Base-by-base conservation (phyloP, 2,329 filamentous ascomycete species). In the Sclerotinia spermophila region DNA sequence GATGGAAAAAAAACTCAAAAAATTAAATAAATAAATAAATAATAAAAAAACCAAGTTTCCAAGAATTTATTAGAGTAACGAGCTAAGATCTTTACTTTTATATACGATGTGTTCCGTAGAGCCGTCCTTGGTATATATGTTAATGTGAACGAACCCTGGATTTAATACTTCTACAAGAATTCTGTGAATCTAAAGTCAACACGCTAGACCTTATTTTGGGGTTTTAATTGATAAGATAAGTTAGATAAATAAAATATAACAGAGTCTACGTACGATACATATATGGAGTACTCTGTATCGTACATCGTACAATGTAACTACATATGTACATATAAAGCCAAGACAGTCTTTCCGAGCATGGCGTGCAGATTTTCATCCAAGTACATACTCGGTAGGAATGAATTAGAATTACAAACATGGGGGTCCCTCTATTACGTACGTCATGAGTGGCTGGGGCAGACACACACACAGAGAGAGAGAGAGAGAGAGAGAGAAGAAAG, bases 341-440 rank as follows among this genome's bases (percentile, higher is more conserved):
- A 24, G 44, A 2, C 44, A 24, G 44, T n/a, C n/a, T 48, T 48
- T 53, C 21, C 19, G 55, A 58, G 35, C 55, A 58, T 58, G 55
- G 55, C 55, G 55, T 58, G 56, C 35, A 59, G 56, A 19, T 59
- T 59, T 59, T 59, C 56, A 59, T 59, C 33, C 24, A 59, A n/a
- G n/a, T n/a, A n/a, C n/a, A n/a, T n/a, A n/a, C n/a, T n/a, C n/a
- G n/a, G 35, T 19, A 15, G 55, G 10, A 35, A 11, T 5, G 21
- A 24, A 35, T n/a, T 15, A 24, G 10, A 58, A 17, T 38, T 19
- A 13, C 48, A 51, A 38, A 59, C 35, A 59, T 40, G 56, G 56
- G 35, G 24, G n/a, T n/a, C 10, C 24, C 40, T 27, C 56, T 19
- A 11, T 35, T 38, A 38, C 48, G 48, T n/a, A n/a, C 35, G 35